Evolutionary conservation across 495 filamentous ascomycete genomes (phyloP), one percentile per base, ranked within the genome.

Genomic region (Trichoderma virens): DNA sequence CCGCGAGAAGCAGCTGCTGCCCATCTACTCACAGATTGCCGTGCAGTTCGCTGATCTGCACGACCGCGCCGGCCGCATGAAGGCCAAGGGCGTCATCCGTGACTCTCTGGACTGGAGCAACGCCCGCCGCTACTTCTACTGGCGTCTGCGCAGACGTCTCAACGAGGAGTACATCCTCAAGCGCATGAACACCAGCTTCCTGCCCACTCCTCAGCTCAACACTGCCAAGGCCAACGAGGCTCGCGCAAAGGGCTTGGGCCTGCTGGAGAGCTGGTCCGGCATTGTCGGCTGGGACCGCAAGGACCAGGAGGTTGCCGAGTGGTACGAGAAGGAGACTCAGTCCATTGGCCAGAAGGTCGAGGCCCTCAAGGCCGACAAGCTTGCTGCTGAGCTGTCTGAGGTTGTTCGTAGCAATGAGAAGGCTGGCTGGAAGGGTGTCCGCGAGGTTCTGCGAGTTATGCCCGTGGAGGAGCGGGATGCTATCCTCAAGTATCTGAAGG

Each of bases 71-170:
- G 95, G 94, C 62, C 90, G 94, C 76, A 98, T 98, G 94, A 82
- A 95, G 76, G 94, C 94, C 75, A 98, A 98, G 86, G 88, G 91
- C 64, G 87, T 88, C 67, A 97, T 98, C 72, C 91, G 95, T 62
- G 81, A 86, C 66, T 78, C 88, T 1, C 83, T 98, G 20, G 82
- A 85, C 71, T 98, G 93, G 95, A 82, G 86, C 73, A 86, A 97
- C 66, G 88, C 93, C 59, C 88, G 94, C 67, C 91, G 95, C 72
- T 98, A 97, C 90, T 98, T 98, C 86, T 98, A 97, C 87, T 98
- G 94, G 94, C 93, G 94, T 82, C 88, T 96, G 63, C 93, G 94
- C 75, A 90, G 94, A 74, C 86, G 95, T 78, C 82, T 98, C 70
- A 97, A 95, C 77, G 94, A 98, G 78, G 93, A 98, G 77, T 89